phyloP scores from a whole-genome alignment of 2,329 filamentous ascomycete species.

The Pseudopyrenochaeta lycopersici region DNA sequence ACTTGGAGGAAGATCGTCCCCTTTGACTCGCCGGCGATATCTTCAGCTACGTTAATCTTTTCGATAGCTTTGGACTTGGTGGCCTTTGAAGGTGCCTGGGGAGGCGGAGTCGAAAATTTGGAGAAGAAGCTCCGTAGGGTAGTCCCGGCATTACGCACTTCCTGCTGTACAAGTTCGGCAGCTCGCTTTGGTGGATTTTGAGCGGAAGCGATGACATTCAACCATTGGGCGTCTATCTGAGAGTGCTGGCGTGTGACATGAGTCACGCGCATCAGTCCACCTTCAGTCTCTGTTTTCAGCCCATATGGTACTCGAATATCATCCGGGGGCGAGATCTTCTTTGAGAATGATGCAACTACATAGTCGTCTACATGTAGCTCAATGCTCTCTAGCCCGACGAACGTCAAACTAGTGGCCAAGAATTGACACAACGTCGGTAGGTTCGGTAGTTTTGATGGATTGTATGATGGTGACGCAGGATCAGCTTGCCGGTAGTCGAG shows the following conservation, averaged over 20 bases:
- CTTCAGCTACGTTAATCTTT: constrained; percentile 56
- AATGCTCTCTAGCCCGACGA: constrained; percentile 86
- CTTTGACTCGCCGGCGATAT: constrained; percentile 74
- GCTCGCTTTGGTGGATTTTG: constrained; percentile 57
- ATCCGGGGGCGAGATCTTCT: constrained; percentile 83
- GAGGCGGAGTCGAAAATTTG: constrained; percentile 41
- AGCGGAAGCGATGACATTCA: constrained; percentile 89
- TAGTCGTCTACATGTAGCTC: constrained; percentile 92
- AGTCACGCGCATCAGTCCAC: constrained; percentile 86
- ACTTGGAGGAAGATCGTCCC: constrained; percentile 89
- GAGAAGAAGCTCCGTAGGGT: constrained; percentile 52
- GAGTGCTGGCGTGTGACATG: constrained; percentile 85
- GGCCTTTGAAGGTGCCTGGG: constrained; percentile 28
- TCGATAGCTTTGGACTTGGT: constrained; percentile 27
- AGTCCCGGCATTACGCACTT: constrained; percentile 47
- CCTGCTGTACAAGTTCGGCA: constrained; percentile 44
- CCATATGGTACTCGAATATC: constrained; percentile 78
- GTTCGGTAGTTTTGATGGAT: constrained; percentile 79
- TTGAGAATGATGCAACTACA: constrained; percentile 78
- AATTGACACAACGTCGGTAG: constrained; percentile 90
- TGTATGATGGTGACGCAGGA: constrained; percentile 46
- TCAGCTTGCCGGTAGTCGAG: constrained; percentile 91
- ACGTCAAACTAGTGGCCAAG: constrained; percentile 91
- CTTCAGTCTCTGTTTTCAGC: constrained; percentile 82
- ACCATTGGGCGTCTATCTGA: constrained; percentile 90